These are phyloP conservation scores for Didymella glomerata DNA, from an alignment of 2,329 filamentous ascomycete species.

Conservation along the genomic window DNA sequence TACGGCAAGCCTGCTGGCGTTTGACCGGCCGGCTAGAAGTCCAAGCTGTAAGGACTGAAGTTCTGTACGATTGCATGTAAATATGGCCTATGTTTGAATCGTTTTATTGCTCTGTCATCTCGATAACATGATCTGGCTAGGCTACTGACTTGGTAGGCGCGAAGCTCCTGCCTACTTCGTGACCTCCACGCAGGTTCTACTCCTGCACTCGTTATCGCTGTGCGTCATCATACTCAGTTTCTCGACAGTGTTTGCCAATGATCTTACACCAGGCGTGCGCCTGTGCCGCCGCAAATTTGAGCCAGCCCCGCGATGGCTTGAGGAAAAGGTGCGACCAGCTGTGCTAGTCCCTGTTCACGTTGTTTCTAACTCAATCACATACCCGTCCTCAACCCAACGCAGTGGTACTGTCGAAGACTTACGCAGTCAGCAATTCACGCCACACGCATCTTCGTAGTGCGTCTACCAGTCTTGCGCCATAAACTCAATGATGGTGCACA, in stretches of 20 bases:
- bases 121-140: background rate
- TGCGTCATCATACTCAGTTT: background rate
- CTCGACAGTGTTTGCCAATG: background rate
- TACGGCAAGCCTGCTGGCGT: constrained; percentile 26
- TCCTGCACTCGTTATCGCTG: background rate
- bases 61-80: background rate
- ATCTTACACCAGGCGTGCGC: too few relatives aligned
- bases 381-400: background rate
- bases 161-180: too few relatives aligned
- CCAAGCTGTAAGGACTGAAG: background rate
- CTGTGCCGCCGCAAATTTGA: background rate
- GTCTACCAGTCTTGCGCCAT: background rate
- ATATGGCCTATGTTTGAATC: background rate
- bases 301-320: background rate
- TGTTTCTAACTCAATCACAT: background rate
- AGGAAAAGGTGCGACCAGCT: background rate
- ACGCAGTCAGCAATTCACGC: background rate
- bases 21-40: background rate
- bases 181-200: background rate
- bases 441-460: background rate
- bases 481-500: background rate
- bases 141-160: background rate
- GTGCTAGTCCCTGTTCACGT: background rate
- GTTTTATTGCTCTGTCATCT: background rate
- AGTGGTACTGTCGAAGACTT: background rate